Conservation (phyloP, 441 rosid species). For the Adansonia gregorii region DNA sequence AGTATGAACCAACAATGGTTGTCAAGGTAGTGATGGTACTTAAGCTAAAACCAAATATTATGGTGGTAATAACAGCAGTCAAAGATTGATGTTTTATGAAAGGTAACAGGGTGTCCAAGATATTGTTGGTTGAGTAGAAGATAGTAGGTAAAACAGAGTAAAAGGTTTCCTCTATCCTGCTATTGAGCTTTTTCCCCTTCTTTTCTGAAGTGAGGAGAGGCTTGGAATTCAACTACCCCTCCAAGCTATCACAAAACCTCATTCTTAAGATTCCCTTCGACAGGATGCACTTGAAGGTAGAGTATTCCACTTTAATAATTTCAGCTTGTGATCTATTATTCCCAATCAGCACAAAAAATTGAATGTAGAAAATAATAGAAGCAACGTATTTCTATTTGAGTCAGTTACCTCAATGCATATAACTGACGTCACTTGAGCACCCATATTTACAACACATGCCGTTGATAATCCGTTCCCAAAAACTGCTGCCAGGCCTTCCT, state of each 20-base stretch:
- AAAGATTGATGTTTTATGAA: background rate
- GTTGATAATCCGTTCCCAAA: conserved; percentile 95
- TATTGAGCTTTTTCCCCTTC: too few relatives aligned
- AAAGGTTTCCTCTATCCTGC: too few relatives aligned
- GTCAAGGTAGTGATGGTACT: background rate
- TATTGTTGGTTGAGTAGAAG: background rate
- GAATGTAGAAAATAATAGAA: background rate
- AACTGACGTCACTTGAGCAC: conserved; percentile 88
- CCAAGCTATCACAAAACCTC: background rate
- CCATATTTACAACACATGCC: conserved; percentile 89
- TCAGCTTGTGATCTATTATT: background rate
- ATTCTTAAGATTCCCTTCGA: background rate
- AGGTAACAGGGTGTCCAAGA: background rate
- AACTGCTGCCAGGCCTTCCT: conserved; percentile 95
- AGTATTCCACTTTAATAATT: background rate
- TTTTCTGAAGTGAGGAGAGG: too few relatives aligned
- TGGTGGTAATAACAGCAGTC: background rate
- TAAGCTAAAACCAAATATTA: background rate
- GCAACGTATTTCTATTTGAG: background rate
- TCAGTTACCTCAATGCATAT: conserved; percentile 85
- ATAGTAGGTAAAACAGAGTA: background rate
- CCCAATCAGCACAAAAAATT: background rate
- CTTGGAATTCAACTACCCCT: too few relatives aligned
- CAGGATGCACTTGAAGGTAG: background rate
- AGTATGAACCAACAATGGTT: too few relatives aligned